Percentiles rank a stretch among this genome's conserved stretches.
These are phyloP conservation scores for Capsella rubella DNA, from an alignment of 441 rosid species.

Conservation along the genomic window DNA sequence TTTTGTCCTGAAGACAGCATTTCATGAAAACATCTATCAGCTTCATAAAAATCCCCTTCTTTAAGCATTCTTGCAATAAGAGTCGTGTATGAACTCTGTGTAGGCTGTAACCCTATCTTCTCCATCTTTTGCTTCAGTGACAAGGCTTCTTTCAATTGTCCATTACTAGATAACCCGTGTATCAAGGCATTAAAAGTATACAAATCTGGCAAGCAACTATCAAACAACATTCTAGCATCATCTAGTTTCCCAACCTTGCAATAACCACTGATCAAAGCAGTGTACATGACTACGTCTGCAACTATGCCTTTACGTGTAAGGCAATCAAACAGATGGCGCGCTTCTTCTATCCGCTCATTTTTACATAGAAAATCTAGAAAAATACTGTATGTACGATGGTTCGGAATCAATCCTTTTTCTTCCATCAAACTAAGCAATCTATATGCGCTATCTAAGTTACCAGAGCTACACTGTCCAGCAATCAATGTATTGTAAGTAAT, in stretches of 20 bases:
- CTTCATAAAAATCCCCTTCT: not conserved
- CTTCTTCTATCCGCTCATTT: not conserved
- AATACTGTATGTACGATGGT: not conserved
- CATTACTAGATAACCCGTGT: not conserved
- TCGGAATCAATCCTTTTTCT: not conserved
- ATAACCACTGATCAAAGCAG: not conserved
- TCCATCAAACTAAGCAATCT: conserved; percentile 1
- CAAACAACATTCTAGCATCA: not conserved
- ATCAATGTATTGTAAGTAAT: not conserved
- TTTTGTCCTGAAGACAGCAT: not conserved
- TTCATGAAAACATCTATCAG: not conserved
- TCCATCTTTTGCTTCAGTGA: not conserved
- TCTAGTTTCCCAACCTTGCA: not conserved
- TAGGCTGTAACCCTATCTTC: not conserved
- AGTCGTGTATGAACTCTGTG: not conserved
- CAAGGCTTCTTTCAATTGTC: not conserved
- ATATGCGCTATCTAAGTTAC: not conserved
- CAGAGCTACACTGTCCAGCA: not conserved
- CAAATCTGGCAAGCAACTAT: not conserved
- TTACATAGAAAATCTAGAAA: not conserved
- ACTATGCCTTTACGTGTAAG: not conserved
- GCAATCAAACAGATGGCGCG: not conserved
- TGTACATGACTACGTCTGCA: not conserved
- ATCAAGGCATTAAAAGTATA: not conserved
- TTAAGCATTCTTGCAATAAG: not conserved